Base-by-base conservation (phyloP, 2,329 filamentous ascomycete species). In the Claviceps arundinis region DNA sequence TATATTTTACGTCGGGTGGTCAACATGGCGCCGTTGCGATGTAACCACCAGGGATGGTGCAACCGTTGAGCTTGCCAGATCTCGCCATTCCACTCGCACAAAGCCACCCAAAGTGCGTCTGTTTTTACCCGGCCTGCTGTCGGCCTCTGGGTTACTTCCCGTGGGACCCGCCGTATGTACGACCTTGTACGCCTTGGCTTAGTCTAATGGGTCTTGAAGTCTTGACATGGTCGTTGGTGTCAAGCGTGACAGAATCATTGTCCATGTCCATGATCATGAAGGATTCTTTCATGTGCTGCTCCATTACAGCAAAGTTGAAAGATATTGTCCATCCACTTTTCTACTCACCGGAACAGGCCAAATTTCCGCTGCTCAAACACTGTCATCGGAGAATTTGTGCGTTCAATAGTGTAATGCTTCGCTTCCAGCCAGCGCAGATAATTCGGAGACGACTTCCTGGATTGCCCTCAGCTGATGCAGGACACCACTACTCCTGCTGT, bases 41-140 rank as follows among this genome's bases (percentile, higher is more conserved):
- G 60, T 62, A 61, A 61, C 60, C 57, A 58, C 56, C 55, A 56
- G 55, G 56, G 55, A 37, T 46, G 24, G 37, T 42, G 54, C 53
- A 41, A 47, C 52, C 56, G 53, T 54, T 48, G 44, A 51, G 37
- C 51, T 54, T 45, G 50, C 48, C 53, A 56, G 58, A 58, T 60
- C 57, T 59, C 42, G 40, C 58, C 26, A 22, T 50, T 48, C 48
- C 19, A 46, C 26, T 30, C 34, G 49, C 22, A 52, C 47, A 52
- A 44, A 43, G 40, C 13, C n/a, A 37, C 50, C 46, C 48, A 45
- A 52, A 43, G 19, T 42, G 46, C 47, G 45, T 48, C 30, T 43
- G 34, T 37, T 22, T 56, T 53, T 47, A 52, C 38, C 48, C 40
- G 38, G 48, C 46, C 46, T 49, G 45, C 44, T 56, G 47, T 46